phyloP scores from a whole-genome alignment of 345 rosid genomes.

The Syzygium grande region DNA sequence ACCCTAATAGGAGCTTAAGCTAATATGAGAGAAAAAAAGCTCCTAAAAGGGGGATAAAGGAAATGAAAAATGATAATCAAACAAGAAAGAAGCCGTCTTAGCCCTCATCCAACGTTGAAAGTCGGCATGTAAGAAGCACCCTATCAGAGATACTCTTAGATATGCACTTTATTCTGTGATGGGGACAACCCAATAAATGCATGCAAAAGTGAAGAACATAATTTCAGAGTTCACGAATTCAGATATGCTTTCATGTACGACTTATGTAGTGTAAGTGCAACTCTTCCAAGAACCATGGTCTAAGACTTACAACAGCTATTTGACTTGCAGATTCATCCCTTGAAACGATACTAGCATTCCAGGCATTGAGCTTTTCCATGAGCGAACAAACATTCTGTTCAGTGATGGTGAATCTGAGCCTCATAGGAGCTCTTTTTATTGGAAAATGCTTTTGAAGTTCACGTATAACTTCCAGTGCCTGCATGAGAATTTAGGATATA shows the following conservation, averaged over 20 bases:
- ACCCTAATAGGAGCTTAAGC: background rate
- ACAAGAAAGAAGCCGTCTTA: background rate
- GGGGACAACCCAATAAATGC: background rate
- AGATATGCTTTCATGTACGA: background rate
- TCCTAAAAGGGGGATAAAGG: background rate
- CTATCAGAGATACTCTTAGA: background rate
- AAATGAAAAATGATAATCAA: background rate
- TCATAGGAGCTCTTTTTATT: conserved; percentile 87
- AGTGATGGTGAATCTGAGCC: conserved; percentile 53
- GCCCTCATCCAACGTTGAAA: background rate
- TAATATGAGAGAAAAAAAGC: background rate
- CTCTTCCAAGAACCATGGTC: background rate
- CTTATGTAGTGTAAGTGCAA: background rate
- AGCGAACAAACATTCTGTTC: conserved; percentile 34
- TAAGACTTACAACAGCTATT: conserved; percentile 56
- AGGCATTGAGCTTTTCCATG: conserved; percentile 47
- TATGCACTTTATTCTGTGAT: background rate
- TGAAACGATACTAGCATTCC: conserved; percentile 61
- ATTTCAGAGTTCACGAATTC: background rate
- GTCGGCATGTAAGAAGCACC: background rate
- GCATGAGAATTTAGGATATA: conserved; percentile 4
- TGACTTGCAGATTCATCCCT: conserved; percentile 72
- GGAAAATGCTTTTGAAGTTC: conserved; percentile 97
- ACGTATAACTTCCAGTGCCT: conserved; percentile 92
- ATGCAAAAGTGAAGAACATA: background rate